phyloP scores from a whole-genome alignment of 768 basidiomycete genomes.

The Polyporus arcularius region DNA sequence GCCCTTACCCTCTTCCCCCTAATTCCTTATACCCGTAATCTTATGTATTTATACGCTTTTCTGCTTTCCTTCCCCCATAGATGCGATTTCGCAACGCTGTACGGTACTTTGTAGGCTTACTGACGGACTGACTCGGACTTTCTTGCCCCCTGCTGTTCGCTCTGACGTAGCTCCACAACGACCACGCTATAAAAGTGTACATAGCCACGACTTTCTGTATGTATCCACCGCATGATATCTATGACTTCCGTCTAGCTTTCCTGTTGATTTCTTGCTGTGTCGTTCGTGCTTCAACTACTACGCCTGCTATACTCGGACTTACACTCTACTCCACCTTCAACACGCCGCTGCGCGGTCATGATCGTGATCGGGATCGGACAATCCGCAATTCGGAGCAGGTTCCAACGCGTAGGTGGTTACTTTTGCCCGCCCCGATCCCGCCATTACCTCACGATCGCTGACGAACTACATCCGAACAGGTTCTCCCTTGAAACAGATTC shows the following conservation, averaged over 20 bases:
- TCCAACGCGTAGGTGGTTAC: too few relatives aligned
- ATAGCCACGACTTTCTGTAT: constrained; percentile 2
- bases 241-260: background rate
- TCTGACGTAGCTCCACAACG: background rate
- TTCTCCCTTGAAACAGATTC: too few relatives aligned
- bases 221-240: background rate
- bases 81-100: background rate
- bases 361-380: too few relatives aligned
- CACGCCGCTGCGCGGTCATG: too few relatives aligned
- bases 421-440: too few relatives aligned
- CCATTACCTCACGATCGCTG: too few relatives aligned
- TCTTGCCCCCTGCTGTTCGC: background rate
- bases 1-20: background rate
- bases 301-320: too few relatives aligned
- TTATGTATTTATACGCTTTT: constrained; percentile 21
- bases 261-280: background rate
- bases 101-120: constrained; percentile 3
- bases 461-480: too few relatives aligned
- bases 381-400: too few relatives aligned
- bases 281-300: background rate
- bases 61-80: constrained; percentile 10
- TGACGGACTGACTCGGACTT: background rate
- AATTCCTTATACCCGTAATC: constrained; percentile 13
- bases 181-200: constrained; percentile 9
- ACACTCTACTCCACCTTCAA: too few relatives aligned